These are phyloP conservation scores for Blumeria graminis DNA, from an alignment of 2,329 filamentous ascomycete species.

Conservation along the genomic window DNA sequence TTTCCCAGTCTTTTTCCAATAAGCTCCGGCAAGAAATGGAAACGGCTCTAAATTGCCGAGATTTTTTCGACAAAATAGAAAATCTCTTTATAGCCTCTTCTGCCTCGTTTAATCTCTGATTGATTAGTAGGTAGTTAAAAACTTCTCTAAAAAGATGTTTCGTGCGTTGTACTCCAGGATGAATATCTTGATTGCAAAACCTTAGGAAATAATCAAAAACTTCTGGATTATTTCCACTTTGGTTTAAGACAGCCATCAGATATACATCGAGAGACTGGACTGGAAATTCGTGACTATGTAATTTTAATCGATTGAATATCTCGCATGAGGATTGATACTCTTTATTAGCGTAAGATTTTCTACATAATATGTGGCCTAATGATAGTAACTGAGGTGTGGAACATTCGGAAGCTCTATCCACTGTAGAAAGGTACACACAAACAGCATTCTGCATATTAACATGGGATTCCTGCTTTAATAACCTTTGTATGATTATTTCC, in stretches of 20 bases:
- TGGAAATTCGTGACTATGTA: neutral
- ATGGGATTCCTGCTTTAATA: neutral
- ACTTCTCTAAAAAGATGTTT: neutral
- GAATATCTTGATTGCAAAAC: neutral
- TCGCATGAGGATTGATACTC: neutral
- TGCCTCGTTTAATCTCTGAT: slow-evolving; percentile 5
- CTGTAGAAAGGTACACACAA: slow-evolving; percentile 9
- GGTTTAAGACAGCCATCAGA: neutral
- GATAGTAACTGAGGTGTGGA: neutral
- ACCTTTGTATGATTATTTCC: neutral
- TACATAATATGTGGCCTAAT: neutral
- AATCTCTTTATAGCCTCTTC: slow-evolving; percentile 9
- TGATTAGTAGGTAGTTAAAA: neutral
- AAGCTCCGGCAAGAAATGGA: slow-evolving; percentile 11
- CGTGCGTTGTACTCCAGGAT: neutral
- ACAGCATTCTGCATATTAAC: slow-evolving; percentile 7
- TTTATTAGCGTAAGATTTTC: neutral
- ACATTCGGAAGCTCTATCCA: neutral
- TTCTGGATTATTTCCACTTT: neutral
- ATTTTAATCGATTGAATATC: neutral
- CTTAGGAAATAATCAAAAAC: neutral
- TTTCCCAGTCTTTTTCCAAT: slow-evolving; percentile 12
- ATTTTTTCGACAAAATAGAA: slow-evolving; percentile 7
- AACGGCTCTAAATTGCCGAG: slow-evolving; percentile 4
- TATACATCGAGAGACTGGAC: neutral